Conservation (phyloP, 768 basidiomycete genomes). For the Russula sp. region DNA sequence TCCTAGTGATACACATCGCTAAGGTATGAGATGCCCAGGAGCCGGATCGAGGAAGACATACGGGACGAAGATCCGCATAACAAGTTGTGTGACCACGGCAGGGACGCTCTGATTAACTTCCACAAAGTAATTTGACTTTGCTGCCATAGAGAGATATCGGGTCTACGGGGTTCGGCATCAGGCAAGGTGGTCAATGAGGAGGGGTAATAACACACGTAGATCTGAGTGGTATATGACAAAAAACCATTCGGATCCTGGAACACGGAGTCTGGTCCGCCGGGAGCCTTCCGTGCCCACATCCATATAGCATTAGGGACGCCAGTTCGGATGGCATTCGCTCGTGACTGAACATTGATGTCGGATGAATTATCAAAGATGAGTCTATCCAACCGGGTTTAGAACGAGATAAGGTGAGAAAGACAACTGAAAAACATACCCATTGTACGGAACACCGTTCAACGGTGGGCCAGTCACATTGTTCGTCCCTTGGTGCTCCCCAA, state of each 20-base stretch:
- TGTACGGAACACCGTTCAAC: slow-evolving; percentile 45
- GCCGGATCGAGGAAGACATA: slow-evolving; percentile 32
- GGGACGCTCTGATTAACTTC: slow-evolving; percentile 33
- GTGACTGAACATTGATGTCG: slow-evolving; percentile 46
- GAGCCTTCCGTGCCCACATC: slow-evolving; percentile 39
- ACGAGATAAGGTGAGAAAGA: background rate
- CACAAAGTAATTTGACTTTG: slow-evolving; percentile 56
- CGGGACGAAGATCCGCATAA: slow-evolving; percentile 53
- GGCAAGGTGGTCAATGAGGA: background rate
- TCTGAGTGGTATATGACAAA: slow-evolving; percentile 40
- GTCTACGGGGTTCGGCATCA: slow-evolving; percentile 34
- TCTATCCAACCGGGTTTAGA: background rate
- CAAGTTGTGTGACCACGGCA: slow-evolving; percentile 37
- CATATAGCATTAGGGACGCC: slow-evolving; percentile 59
- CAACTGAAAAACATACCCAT: slow-evolving; percentile 44
- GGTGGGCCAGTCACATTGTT: slow-evolving; percentile 51
- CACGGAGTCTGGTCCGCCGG: slow-evolving; percentile 37
- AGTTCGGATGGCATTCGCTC: slow-evolving; percentile 43
- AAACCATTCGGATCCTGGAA: slow-evolving; percentile 48
- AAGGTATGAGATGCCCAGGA: background rate
- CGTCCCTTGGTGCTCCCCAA: slow-evolving; percentile 29
- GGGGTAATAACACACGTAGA: slow-evolving; percentile 40
- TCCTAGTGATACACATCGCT: background rate
- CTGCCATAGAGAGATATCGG: slow-evolving; percentile 50
- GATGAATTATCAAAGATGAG: slow-evolving; percentile 22